Evolutionary conservation across 2,329 filamentous ascomycete genomes (phyloP), one percentile per base, ranked within the genome.

Genomic region (Trichoderma sp.): DNA sequence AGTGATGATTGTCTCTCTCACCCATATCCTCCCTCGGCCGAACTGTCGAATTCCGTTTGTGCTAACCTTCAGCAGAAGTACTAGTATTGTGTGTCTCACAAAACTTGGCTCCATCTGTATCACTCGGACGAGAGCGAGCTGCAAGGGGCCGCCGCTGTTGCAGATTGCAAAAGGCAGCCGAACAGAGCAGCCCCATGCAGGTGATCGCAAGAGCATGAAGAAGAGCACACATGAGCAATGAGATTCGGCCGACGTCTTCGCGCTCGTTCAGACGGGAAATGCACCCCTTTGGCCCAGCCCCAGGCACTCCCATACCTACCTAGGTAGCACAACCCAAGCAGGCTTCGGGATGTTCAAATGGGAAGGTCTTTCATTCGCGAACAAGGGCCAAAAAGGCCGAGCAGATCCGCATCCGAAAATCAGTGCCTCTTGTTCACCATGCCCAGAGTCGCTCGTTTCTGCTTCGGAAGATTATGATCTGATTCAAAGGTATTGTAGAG

Each of bases 381-480:
- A 14, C 34, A 39, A 39, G 34, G 34, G 34, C 10, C 34, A 39
- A 39, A 12, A 39, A 12, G 34, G 34, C 34, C 34, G 10, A 39
- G 10, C 10, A 39, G 26, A 43, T 24, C 19, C 52, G n/a, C 30
- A 24, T 26, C 19, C 34, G 52, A 56, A 56, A 56, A 39, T 39
- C 34, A 39, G 12, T 12, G 34, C 34, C 34, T 4, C 3, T 39
- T 39, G 12, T 7, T 34, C 12, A 30, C 34, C 5, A 3, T 28
- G 41, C 41, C 44, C 41, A 34, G 34, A 30, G 39, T 39, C 19
- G n/a, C 14, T 19, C 15, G 21, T 39, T n/a, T 17, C n/a, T 62
- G 24, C 24, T 48, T 62, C 34, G 34, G 59, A 43, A n/a, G 12
- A 62, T 62, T 54, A 48, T 41, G 48, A 34, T 62, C 52, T 41